Evolutionary conservation across 2,329 filamentous ascomycete species (phyloP), one percentile per base, ranked within the genome.

Genomic region (Colletotrichum sojae): DNA sequence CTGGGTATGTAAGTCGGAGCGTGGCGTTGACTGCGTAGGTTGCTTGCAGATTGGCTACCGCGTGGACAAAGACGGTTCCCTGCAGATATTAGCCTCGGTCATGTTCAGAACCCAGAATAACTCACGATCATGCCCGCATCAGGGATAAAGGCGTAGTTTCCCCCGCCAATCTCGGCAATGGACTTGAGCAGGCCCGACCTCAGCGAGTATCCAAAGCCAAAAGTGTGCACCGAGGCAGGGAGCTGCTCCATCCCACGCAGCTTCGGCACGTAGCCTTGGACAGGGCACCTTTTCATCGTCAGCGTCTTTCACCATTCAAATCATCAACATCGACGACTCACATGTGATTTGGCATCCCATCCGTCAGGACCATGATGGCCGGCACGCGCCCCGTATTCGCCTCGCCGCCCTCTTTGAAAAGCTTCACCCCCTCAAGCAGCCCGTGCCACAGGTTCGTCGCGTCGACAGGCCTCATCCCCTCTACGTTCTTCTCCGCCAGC

Each of bases 1-100:
- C 65, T 0, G 82, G 77, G 56, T 83, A 84, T 0, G 73, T 77
- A 20, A 90, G 68, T 2, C 76, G 77, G 2, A 90, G 75, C 0
- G 73, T 77, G 3, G 84, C 84, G 1, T 81, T 78, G 4, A 80
- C 85, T 2, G 88, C 88, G 69, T 84, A 89, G 0, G 88, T 90
- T 2, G 85, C 83, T 72, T 89, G 88, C 2, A 91, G 75, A 71
- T 90, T 89, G 18, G 89, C 88, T 2, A 90, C 83, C 2, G 89
- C 87, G 72, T 91, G 87, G 3, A 90, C 82, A 69, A 91, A 90
- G 4, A 89, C 87, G 3, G 89, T 90, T 3, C 86, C 86, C 80
- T 83, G 31, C 4, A 46, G 15, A 45, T 16, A 0, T 16, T 10
- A 31, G 13, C 0, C 27, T 9, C 22, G 10, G 20, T 1, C 5